These are phyloP conservation scores for Gamsiella multidivaricata DNA, from an alignment of 192 early-diverging fungal genomes.

Conservation along the genomic window DNA sequence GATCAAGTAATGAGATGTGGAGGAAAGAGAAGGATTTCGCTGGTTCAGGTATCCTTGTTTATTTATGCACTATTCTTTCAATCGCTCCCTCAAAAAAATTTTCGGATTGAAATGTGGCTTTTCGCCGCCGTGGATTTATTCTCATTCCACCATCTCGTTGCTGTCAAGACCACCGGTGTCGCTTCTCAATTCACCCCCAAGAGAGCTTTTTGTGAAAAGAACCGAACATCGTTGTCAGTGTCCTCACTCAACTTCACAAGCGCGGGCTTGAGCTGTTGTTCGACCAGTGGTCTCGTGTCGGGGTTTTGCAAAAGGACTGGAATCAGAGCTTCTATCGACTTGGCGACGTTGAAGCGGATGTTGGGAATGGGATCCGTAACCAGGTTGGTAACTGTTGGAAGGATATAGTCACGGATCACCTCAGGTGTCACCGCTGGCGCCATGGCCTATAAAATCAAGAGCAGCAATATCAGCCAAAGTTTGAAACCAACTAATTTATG, in stretches of 20 bases:
- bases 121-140: background rate
- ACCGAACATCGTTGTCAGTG: conserved; percentile 93
- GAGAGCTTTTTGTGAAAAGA: conserved; percentile 86
- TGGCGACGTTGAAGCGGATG: conserved; percentile 99
- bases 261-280: conserved; percentile 80
- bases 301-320: conserved; percentile 75
- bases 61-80: conserved; percentile 15
- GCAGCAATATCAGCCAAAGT: background rate
- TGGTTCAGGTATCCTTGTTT: conserved; percentile 8
- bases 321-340: conserved; percentile 88
- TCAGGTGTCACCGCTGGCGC: conserved; percentile 88
- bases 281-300: conserved; percentile 70
- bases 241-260: conserved; percentile 89
- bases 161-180: background rate
- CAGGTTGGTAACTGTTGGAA: conserved; percentile 89
- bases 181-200: conserved; percentile 8
- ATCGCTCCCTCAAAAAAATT: conserved; percentile 15
- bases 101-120: conserved; percentile 37
- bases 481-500: no score
- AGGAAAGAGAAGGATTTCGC: conserved; percentile 30
- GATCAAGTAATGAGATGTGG: conserved; percentile 38
- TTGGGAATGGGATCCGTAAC: conserved; percentile 96
- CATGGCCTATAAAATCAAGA: conserved; percentile 70
- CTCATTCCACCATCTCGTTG: background rate
- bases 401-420: conserved; percentile 86